phyloP scores from a whole-genome alignment of 768 basidiomycete species.

The Kwoniella mangroviensis region DNA sequence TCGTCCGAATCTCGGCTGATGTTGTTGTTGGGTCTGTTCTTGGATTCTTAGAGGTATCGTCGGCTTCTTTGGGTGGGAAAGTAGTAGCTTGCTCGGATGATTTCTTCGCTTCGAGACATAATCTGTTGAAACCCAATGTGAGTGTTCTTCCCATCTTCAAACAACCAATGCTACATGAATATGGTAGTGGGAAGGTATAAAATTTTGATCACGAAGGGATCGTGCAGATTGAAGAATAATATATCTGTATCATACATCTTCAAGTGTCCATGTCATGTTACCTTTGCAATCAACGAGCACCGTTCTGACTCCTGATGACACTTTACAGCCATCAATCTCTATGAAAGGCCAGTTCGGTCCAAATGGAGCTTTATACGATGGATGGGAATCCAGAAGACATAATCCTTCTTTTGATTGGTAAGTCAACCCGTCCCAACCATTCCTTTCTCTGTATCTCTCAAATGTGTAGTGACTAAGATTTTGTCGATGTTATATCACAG shows the following conservation, averaged over 20 bases:
- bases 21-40: neutral
- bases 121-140: conserved; percentile 82
- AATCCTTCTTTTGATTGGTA: conserved; percentile 89
- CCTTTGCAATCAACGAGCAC: no score
- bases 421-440: conserved; percentile 26
- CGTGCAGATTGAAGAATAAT: no score
- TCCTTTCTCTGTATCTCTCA: neutral
- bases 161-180: neutral
- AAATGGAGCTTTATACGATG: conserved; percentile 89
- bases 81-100: conserved; percentile 85
- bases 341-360: conserved; percentile 97
- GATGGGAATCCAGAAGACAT: conserved; percentile 92
- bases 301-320: no score
- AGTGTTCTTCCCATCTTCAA: conserved; percentile 36
- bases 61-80: conserved; percentile 76
- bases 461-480: no score
- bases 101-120: conserved; percentile 86
- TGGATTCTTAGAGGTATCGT: conserved; percentile 74
- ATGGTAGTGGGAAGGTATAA: no score
- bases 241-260: no score
- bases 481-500: conserved; percentile 58
- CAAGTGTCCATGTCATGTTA: no score
- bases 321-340: conserved; percentile 73
- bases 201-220: no score
- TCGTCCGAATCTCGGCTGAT: neutral